Conservation (phyloP, 495 filamentous ascomycete genomes). For the Trichoderma reesei region DNA sequence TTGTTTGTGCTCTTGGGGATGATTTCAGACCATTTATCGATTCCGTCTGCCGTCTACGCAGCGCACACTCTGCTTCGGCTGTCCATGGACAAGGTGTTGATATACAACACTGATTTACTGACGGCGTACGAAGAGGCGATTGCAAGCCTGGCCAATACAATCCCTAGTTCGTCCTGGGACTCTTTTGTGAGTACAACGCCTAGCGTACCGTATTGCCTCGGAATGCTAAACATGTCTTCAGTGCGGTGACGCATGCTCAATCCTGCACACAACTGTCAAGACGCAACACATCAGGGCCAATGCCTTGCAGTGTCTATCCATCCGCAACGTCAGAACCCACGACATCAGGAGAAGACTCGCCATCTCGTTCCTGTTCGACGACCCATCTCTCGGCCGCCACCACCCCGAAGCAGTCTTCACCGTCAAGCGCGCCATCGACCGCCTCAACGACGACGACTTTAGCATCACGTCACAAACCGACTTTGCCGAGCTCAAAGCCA, state of each 20-base stretch:
- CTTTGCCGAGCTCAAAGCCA: conserved; percentile 54
- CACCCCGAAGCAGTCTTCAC: conserved; percentile 36
- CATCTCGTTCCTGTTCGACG: conserved; percentile 54
- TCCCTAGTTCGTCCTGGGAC: conserved; percentile 19
- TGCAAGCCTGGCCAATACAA: conserved; percentile 16
- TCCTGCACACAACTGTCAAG: conserved; percentile 9
- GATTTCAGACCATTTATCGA: conserved; percentile 19
- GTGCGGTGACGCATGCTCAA: background rate
- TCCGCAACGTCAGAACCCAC: conserved; percentile 42
- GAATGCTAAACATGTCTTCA: background rate
- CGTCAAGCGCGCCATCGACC: conserved; percentile 39
- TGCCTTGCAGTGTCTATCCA: conserved; percentile 45
- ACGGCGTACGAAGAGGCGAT: conserved; percentile 23
- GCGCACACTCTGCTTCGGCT: conserved; percentile 47
- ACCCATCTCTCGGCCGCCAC: conserved; percentile 35
- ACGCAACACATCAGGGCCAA: conserved; percentile 2
- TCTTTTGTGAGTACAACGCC: conserved; percentile 19
- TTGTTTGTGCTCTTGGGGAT: conserved; percentile 25
- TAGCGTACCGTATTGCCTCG: background rate
- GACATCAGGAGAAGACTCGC: conserved; percentile 65
- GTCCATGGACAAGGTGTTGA: conserved; percentile 45
- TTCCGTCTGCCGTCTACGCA: conserved; percentile 20
- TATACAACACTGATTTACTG: conserved; percentile 24
- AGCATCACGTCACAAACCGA: conserved; percentile 42
- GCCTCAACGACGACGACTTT: conserved; percentile 40